Percentiles rank a stretch among this genome's conserved stretches.
phyloP scores from a whole-genome alignment of 192 early-diverging fungal species.

The Coemansia sp. region DNA sequence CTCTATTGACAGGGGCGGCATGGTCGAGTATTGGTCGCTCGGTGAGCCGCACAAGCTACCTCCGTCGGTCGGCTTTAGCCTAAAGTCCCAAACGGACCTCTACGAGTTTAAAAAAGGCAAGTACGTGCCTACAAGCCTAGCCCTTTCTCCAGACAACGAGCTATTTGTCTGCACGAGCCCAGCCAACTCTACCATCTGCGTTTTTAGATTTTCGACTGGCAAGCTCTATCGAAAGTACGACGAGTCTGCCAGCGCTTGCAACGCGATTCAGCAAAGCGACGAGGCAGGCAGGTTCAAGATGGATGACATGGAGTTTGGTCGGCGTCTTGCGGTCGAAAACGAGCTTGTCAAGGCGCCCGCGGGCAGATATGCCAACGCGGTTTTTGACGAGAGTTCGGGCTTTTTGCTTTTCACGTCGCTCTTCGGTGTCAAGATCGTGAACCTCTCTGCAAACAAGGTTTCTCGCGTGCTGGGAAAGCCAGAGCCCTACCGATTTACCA shows the following conservation, averaged over 20 bases:
- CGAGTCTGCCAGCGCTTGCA: conserved; percentile 76
- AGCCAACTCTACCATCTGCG: conserved; percentile 77
- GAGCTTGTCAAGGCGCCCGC: conserved; percentile 79
- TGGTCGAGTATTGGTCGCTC: conserved; percentile 91
- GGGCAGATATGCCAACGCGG: conserved; percentile 64
- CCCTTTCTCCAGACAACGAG: conserved; percentile 73
- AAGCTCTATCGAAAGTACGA: conserved; percentile 89
- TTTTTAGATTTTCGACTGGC: conserved; percentile 80
- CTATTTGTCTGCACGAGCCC: conserved; percentile 88
- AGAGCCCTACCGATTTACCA: conserved; percentile 87
- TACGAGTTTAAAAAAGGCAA: conserved; percentile 94
- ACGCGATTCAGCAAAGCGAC: conserved; percentile 30
- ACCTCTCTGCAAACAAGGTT: conserved; percentile 82
- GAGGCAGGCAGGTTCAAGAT: conserved; percentile 66
- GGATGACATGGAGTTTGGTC: conserved; percentile 98
- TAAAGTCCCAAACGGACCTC: conserved; percentile 93
- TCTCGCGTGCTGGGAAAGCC: conserved; percentile 81
- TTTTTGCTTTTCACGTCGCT: conserved; percentile 91
- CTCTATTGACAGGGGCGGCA: conserved; percentile 81
- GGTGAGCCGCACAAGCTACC: conserved; percentile 67
- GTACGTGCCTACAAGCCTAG: conserved; percentile 71
- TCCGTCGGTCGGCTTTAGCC: conserved; percentile 64
- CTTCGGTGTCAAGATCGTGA: conserved; percentile 93
- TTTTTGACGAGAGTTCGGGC: conserved; percentile 88
- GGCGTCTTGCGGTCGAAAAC: conserved; percentile 82